phyloP scores from a whole-genome alignment of 805 yeast genomes.

The Blastobotrys attinorum region DNA sequence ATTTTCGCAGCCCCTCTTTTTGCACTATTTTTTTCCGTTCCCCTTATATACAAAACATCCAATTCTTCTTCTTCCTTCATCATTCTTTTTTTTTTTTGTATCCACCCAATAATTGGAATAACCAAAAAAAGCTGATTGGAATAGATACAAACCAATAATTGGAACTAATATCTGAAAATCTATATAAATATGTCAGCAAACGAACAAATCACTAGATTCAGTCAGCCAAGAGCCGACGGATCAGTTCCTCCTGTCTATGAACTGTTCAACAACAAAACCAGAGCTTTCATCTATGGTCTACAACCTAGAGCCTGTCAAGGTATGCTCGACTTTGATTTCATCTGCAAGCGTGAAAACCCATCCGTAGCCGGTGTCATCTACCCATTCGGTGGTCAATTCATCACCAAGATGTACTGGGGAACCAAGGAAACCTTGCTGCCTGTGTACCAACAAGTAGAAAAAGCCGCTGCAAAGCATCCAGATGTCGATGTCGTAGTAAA shows the following conservation, averaged over 20 bases:
- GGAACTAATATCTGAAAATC: no score
- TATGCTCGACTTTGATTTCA: constrained; percentile 40
- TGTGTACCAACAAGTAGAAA: constrained; percentile 36
- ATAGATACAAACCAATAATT: no score
- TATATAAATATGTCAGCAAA: constrained; percentile 14
- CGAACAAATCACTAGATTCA: constrained; percentile 26
- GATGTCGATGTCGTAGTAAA: constrained; percentile 42
- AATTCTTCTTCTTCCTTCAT: no score
- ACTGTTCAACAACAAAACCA: constrained; percentile 35
- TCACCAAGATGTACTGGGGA: constrained; percentile 42
- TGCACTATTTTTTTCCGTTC: not conserved
- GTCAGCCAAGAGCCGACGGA: constrained; percentile 24
- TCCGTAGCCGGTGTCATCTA: constrained; percentile 41
- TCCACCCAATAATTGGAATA: not conserved
- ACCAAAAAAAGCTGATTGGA: no score
- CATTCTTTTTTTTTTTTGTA: not conserved
- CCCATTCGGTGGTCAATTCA: constrained; percentile 40
- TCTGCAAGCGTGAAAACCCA: constrained; percentile 38
- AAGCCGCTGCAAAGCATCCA: constrained; percentile 37
- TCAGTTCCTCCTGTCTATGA: constrained; percentile 27
- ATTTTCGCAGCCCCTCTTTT: not conserved
- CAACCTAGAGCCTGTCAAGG: constrained; percentile 43
- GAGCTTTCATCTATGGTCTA: constrained; percentile 38
- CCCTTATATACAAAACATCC: not conserved
- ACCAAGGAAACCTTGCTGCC: constrained; percentile 40